A percentile compares a stretch with the other conserved stretches of the same genome.
Evolutionary conservation across 2,329 filamentous ascomycete species (phyloP).

Genomic region (Nemania diffusa): DNA sequence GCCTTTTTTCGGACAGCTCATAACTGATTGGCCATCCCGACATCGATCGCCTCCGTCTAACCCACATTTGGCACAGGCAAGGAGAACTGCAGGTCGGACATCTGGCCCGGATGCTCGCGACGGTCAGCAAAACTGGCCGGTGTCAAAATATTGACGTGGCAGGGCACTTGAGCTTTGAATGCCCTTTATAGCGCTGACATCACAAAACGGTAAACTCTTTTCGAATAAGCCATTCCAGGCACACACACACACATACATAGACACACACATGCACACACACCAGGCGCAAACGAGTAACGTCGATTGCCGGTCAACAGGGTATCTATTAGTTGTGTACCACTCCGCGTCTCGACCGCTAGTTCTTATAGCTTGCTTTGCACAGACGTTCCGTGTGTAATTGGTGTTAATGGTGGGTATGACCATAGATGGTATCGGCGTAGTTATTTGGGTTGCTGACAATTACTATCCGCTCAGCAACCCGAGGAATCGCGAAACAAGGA

Average conservation of each 20-base stretch:
- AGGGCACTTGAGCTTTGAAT: constrained; percentile 22
- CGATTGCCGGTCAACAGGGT: constrained; percentile 21
- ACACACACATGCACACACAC: constrained; percentile 8
- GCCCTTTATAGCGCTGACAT: constrained; percentile 31
- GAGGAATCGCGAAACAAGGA: constrained; percentile 5
- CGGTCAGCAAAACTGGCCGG: constrained; percentile 35
- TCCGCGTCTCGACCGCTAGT: constrained; percentile 33
- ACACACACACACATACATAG: constrained; percentile 8
- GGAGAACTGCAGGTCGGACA: constrained; percentile 39
- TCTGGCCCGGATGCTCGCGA: constrained; percentile 34
- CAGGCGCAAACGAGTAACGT: constrained; percentile 23
- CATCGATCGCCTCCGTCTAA: constrained; percentile 31
- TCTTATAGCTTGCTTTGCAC: constrained; percentile 15
- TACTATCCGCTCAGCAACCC: constrained; percentile 5
- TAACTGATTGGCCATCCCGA: constrained; percentile 35
- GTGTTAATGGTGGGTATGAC: constrained; percentile 27
- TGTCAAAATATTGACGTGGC: constrained; percentile 41
- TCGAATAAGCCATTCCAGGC: constrained; percentile 14
- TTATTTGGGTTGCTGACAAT: constrained; percentile 28
- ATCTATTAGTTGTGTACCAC: constrained; percentile 27
- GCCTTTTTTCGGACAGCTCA: constrained; percentile 25
- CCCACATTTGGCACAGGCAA: constrained; percentile 36
- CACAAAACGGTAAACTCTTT: constrained; percentile 29
- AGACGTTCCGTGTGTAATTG: constrained; percentile 8
- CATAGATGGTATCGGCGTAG: constrained; percentile 7